phyloP scores from a whole-genome alignment of 2,329 filamentous ascomycete genomes.

The Anisogramma anomala region DNA sequence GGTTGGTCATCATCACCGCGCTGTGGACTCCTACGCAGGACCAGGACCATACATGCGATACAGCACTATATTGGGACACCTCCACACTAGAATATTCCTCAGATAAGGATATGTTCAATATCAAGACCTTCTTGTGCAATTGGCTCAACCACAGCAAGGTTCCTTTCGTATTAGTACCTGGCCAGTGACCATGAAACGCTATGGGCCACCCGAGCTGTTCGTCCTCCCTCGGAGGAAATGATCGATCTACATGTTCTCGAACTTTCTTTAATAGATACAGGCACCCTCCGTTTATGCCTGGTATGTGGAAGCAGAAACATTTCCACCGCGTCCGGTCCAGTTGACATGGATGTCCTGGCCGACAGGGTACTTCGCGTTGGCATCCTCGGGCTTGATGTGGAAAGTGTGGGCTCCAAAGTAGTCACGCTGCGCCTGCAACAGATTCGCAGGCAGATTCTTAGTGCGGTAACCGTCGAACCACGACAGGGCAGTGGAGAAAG shows the following conservation, averaged over 20 bases:
- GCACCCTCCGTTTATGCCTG: slow-evolving; percentile 55
- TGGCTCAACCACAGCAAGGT: not conserved
- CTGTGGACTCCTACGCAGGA: too few relatives aligned
- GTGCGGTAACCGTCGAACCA: slow-evolving; percentile 99
- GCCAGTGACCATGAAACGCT: slow-evolving; percentile 3
- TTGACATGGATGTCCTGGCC: slow-evolving; percentile 95
- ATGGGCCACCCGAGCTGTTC: slow-evolving; percentile 4
- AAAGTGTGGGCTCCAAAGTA: slow-evolving; percentile 97
- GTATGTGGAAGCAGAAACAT: slow-evolving; percentile 95
- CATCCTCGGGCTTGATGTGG: slow-evolving; percentile 70
- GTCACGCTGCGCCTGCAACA: slow-evolving; percentile 97
- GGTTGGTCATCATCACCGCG: too few relatives aligned
- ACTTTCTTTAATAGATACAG: slow-evolving; percentile 10
- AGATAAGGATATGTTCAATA: too few relatives aligned
- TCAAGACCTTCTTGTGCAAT: slow-evolving; percentile 3
- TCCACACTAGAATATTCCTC: too few relatives aligned
- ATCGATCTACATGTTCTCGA: slow-evolving; percentile 6
- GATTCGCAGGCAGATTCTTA: slow-evolving; percentile 93
- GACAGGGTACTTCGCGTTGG: slow-evolving; percentile 67
- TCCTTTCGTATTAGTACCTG: slow-evolving; percentile 13
- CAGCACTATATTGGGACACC: too few relatives aligned
- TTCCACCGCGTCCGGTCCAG: slow-evolving; percentile 97
- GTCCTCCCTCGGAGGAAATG: slow-evolving; percentile 2
- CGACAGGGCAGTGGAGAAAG: slow-evolving; percentile 91
- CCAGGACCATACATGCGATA: too few relatives aligned